These are phyloP conservation scores for Ceratocystiopsis brevicomis DNA, from an alignment of 2,329 filamentous ascomycete species.

Conservation along the genomic window DNA sequence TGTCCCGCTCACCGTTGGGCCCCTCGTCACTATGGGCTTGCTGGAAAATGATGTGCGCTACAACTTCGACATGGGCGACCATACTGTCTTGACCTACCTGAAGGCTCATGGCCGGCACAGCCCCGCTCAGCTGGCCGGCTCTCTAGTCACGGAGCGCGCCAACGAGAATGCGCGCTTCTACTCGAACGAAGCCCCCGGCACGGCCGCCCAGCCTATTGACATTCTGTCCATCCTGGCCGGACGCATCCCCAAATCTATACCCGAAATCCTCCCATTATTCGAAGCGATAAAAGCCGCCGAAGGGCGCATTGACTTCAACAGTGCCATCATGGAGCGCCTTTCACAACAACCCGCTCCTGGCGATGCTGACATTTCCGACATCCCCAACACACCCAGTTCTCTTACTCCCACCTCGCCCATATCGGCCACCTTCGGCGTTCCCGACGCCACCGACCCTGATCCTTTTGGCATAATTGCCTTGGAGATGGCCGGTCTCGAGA, in stretches of 20 bases:
- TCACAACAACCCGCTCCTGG: conserved; percentile 53
- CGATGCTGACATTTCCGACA: conserved; percentile 40
- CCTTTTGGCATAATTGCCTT: conserved; percentile 80
- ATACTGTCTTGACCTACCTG: conserved; percentile 38
- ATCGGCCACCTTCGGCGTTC: conserved; percentile 45
- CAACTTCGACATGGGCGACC: conserved; percentile 26
- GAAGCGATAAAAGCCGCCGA: conserved; percentile 80
- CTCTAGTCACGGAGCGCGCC: conserved; percentile 33
- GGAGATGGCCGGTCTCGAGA: conserved; percentile 77
- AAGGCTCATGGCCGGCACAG: conserved; percentile 38
- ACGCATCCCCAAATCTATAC: conserved; percentile 32
- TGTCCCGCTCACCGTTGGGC: conserved; percentile 18
- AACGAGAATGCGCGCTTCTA: conserved; percentile 45
- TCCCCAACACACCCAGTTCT: conserved; percentile 17
- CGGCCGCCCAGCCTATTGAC: conserved; percentile 16
- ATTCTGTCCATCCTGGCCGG: conserved; percentile 39
- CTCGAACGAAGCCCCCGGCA: conserved; percentile 14
- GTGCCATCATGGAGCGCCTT: conserved; percentile 42
- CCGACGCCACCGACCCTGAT: conserved; percentile 65
- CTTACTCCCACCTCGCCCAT: conserved; percentile 16
- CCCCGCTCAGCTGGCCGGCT: conserved; percentile 34
- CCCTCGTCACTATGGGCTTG: conserved; percentile 39
- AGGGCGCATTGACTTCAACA: conserved; percentile 59
- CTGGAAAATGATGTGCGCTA: conserved; percentile 28
- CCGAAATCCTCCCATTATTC: conserved; percentile 42